phyloP scores from a whole-genome alignment of 129 eudicot genomes.

The Pulicaria dysenterica region DNA sequence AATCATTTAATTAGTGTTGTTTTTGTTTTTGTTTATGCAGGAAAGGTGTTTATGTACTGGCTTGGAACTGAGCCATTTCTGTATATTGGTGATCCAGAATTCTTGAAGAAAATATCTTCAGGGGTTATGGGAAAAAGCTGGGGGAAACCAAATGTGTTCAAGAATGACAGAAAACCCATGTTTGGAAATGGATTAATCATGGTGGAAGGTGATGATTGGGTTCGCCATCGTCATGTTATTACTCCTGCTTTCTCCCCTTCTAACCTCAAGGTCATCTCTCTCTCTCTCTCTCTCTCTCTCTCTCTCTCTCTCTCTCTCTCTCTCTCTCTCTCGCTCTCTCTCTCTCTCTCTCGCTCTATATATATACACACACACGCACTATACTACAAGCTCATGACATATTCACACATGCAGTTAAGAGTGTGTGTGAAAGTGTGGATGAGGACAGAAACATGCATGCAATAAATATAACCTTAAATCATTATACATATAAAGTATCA shows the following conservation, averaged over 20 bases:
- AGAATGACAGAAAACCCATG: conserved; percentile 80
- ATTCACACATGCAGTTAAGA: too few species aligned
- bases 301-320: too few species aligned
- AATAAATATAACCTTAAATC: too few species aligned
- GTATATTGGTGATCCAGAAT: conserved; percentile 79
- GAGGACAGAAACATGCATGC: too few species aligned
- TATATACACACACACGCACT: too few species aligned
- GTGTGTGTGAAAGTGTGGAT: too few species aligned
- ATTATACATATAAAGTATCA: too few species aligned
- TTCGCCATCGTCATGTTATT: conserved; percentile 79
- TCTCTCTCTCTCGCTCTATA: too few species aligned
- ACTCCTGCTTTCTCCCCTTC: conserved; percentile 91
- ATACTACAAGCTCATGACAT: too few species aligned
- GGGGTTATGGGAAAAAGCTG: conserved; percentile 79
- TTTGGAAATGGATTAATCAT: conserved; percentile 84
- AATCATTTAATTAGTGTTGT: background rate
- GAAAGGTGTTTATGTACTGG: conserved; percentile 90
- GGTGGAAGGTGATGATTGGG: conserved; percentile 97
- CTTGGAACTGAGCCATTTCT: conserved; percentile 91
- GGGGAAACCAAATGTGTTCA: conserved; percentile 94
- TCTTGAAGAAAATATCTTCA: conserved; percentile 64
- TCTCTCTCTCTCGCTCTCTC: background rate
- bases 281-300: conserved; percentile 1
- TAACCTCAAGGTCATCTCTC: conserved; percentile 67
- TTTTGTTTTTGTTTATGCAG: conserved; percentile 42